Base-by-base conservation (phyloP, 1,284 basidiomycete genomes). In the Microbotryomycetes sp. region DNA sequence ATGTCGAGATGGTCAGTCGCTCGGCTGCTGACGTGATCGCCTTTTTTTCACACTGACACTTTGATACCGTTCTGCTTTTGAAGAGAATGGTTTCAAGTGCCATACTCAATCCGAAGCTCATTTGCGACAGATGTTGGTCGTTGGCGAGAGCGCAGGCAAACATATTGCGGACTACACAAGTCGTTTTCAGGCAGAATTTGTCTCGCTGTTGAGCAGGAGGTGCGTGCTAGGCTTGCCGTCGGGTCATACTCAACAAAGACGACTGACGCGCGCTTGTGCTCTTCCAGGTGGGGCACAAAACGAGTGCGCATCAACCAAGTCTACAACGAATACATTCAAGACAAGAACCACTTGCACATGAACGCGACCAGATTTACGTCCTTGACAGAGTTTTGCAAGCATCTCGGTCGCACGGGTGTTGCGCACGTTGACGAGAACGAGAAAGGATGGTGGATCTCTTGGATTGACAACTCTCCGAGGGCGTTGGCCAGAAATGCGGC, bases 341-440 rank as follows among this genome's bases (percentile, higher is more conserved):
- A 97, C 78, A 93, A 94, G 76, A 76, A 82, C 55, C 96, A 98
- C 76, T 80, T 93, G 26, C 96, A 99, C 79, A 98, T 99, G 96
- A 99, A 99, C 77, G 81, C 93, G 5, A 98, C 96, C 11, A 85
- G 90, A 63, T 98, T 96, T 93, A 89, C 96, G 26, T 96, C 94
- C 11, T 81, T 98, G 62, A 89, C 89, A 13, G 94, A 96, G 72
- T 99, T 98, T 71, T 81, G 85, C 71, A 92, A 94, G 76, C 85
- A 93, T 71, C 81, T 99, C 29, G 93, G 96, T 3, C 82, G 91
- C 50, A 81, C 83, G 6, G 94, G 96, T 41, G 81, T 97, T 52
- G 89, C 87, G 3, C 83, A 88, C 67, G 96, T 97, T 24, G 94
- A 98, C 74, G 94, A 98, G n/a, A 96, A 91, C 53, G 94, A 97